These are phyloP conservation scores for Pythium folliculosum DNA, from an alignment of 352 stramenopile species.

Conservation along the genomic window DNA sequence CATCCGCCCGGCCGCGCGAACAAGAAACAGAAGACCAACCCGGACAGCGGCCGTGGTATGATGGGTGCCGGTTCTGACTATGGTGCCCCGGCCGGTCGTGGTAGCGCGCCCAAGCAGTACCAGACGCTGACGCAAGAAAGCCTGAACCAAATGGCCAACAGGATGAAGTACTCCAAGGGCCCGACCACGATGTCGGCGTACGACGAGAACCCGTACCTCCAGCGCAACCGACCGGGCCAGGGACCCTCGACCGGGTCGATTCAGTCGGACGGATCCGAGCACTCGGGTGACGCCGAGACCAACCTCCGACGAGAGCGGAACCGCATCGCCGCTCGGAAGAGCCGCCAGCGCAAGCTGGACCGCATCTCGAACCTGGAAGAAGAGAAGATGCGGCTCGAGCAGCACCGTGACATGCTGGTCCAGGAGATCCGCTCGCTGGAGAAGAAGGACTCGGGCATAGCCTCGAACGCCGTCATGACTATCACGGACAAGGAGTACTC, in stretches of 20 bases:
- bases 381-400: conserved; percentile 86
- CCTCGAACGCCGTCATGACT: conserved; percentile 52
- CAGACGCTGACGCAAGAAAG: conserved; percentile 56
- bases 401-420: conserved; percentile 85
- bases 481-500: conserved; percentile 84
- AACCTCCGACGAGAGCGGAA: conserved; percentile 83
- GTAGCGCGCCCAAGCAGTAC: conserved; percentile 26
- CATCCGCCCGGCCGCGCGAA: conserved; percentile 42
- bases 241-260: conserved; percentile 65
- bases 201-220: conserved; percentile 67
- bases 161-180: conserved; percentile 50
- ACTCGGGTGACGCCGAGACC: conserved; percentile 68
- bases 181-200: conserved; percentile 47
- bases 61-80: conserved; percentile 1
- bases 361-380: conserved; percentile 87
- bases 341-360: conserved; percentile 82
- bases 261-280: conserved; percentile 64
- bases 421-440: conserved; percentile 85
- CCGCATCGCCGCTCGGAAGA: conserved; percentile 83
- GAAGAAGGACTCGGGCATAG: conserved; percentile 65
- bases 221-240: conserved; percentile 35
- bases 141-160: conserved; percentile 54
- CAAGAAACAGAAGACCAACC: conserved; percentile 64
- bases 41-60: conserved; percentile 5
- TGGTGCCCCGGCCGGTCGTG: background rate